Evolutionary conservation across 2,329 filamentous ascomycete species (phyloP).

Genomic region (Pestalotiopsis sp.): DNA sequence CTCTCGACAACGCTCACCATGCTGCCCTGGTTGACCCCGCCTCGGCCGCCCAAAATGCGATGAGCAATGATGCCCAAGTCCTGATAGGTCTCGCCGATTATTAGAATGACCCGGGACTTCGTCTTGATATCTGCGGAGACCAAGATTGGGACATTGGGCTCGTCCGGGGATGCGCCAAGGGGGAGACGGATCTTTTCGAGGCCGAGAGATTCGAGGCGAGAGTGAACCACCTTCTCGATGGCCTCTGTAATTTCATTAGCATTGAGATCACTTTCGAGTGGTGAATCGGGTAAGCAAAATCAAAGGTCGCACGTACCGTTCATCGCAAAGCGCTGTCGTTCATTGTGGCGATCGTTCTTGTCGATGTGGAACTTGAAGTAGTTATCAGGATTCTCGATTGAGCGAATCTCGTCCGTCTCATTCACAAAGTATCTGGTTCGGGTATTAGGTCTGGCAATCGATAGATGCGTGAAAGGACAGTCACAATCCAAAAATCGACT

Average conservation of each 20-base stretch:
- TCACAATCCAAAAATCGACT: conserved; percentile 24
- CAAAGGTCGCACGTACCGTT: conserved; percentile 58
- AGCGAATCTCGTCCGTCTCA: conserved; percentile 73
- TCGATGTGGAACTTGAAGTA: conserved; percentile 77
- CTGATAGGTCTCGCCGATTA: conserved; percentile 73
- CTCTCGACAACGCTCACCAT: conserved; percentile 63
- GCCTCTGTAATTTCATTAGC: conserved; percentile 44
- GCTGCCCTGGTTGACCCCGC: conserved; percentile 72
- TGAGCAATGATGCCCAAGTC: conserved; percentile 77
- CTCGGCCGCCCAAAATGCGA: conserved; percentile 62
- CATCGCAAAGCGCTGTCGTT: conserved; percentile 73
- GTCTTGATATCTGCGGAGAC: conserved; percentile 52
- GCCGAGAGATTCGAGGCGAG: conserved; percentile 63
- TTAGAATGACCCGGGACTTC: conserved; percentile 67
- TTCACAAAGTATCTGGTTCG: conserved; percentile 75
- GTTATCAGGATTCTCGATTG: conserved; percentile 65
- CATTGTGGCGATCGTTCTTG: conserved; percentile 77
- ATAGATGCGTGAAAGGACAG: not conserved
- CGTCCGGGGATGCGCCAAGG: conserved; percentile 40
- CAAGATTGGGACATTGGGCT: conserved; percentile 72
- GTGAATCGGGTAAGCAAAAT: not conserved
- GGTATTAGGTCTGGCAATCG: conserved; percentile 2
- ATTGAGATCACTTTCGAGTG: not conserved
- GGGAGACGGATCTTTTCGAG: conserved; percentile 66
- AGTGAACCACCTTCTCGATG: conserved; percentile 59